Evolutionary conservation across 164 flowering plant genomes (phyloP).

Genomic region (Nymphaea colorata): DNA sequence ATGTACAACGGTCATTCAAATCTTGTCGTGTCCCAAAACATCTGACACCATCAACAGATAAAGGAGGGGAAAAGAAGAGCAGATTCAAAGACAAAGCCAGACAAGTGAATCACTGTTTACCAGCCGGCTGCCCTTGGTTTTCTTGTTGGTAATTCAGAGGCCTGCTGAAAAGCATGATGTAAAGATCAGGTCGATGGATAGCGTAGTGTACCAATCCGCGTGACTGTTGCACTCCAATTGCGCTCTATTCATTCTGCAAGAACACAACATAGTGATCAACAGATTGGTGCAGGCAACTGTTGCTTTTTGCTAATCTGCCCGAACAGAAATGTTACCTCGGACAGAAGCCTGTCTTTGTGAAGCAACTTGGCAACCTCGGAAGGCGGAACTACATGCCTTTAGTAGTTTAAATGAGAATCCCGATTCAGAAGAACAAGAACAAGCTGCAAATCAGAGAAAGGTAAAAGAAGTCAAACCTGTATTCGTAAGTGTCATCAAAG

Average conservation of each 20-base stretch:
- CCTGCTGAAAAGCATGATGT: conserved; percentile 97
- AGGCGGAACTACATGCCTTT: conserved; percentile 57
- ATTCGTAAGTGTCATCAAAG: conserved; percentile 79
- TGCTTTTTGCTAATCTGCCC: neutral
- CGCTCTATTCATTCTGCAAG: conserved; percentile 81
- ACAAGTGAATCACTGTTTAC: neutral
- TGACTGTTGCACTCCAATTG: conserved; percentile 91
- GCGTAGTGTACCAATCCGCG: conserved; percentile 97
- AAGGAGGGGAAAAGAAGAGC: neutral
- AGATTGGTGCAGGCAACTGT: too few relatives aligned
- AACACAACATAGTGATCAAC: neutral
- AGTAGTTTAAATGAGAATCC: neutral
- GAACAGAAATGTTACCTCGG: conserved; percentile 36
- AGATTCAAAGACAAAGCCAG: neutral
- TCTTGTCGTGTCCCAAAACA: neutral
- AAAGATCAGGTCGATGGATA: conserved; percentile 88
- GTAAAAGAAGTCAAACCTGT: conserved; percentile 11
- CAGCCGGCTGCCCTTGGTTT: conserved; percentile 18
- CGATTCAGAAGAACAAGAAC: neutral
- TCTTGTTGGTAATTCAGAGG: conserved; percentile 78
- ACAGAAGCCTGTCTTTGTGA: conserved; percentile 81
- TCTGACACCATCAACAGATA: neutral
- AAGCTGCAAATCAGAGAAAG: neutral
- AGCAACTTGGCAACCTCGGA: conserved; percentile 74
- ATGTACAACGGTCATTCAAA: neutral